Percentiles rank a stretch among this genome's conserved stretches.
Evolutionary conservation across 768 basidiomycete species (phyloP).

Genomic region (Lactarius hatsudake): DNA sequence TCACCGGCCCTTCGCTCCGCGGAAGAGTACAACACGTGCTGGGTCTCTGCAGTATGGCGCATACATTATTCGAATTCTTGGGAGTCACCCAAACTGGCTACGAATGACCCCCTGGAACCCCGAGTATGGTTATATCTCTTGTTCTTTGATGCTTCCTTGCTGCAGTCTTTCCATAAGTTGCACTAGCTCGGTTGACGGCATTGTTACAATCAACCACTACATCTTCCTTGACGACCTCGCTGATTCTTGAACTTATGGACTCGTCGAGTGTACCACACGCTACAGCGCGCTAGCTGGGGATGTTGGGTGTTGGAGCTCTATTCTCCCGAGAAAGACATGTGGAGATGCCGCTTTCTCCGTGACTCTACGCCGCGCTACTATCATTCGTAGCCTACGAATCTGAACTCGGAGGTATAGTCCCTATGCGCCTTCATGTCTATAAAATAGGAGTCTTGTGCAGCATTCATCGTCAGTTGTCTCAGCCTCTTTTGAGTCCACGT

Average conservation of each 20-base stretch:
- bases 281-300: not conserved
- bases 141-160: not conserved
- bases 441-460: not conserved
- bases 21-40: not conserved
- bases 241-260: not conserved
- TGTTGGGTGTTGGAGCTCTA: not conserved
- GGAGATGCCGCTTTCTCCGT: too few relatives aligned
- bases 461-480: conserved; percentile 3
- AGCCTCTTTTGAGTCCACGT: not conserved
- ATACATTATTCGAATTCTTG: not conserved
- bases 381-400: not conserved
- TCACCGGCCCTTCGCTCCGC: not conserved
- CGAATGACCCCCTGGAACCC: not conserved
- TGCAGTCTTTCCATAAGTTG: not conserved
- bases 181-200: not conserved
- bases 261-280: not conserved
- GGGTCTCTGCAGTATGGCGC: not conserved
- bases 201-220: not conserved
- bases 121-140: not conserved
- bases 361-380: not conserved
- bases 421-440: not conserved
- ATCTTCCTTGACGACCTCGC: not conserved
- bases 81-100: not conserved
- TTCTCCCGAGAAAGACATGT: not conserved
- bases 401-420: not conserved